Base-by-base conservation (phyloP, 805 yeast species). In the Barnettozyma sp. region DNA sequence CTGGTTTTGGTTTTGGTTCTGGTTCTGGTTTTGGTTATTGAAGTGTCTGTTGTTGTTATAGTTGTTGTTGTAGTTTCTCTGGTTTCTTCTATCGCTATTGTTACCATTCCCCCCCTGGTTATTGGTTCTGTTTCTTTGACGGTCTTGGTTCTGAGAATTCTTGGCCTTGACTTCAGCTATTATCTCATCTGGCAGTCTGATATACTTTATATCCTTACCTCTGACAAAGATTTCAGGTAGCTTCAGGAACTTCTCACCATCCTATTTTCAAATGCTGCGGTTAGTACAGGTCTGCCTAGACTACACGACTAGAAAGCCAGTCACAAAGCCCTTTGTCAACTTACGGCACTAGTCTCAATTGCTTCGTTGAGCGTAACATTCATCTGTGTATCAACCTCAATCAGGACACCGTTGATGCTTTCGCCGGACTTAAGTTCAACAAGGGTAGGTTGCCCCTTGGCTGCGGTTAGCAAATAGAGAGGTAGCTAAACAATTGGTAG, bases 321-420 rank as follows among this genome's bases (percentile, higher is more conserved):
- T n/a, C n/a, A n/a, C n/a, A n/a, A n/a, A n/a, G n/a, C n/a, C n/a
- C n/a, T n/a, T n/a, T n/a, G n/a, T n/a, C 17, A 24, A 46, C 50
- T 16, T 45, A 46, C 56, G 27, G 75, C 65, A 48, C 75, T 74
- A 12, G 78, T 71, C 53, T 78, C 82, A 32, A 78, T 73, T 12
- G 81, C 97, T 44, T 87, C 78, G 22, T 69, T 69, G 36, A 92
- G 67, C 2, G 95, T 83, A 45, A 92, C 67, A 58, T 92, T 92
- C 99, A 92, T 92, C 87, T 94, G 84, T 26, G 85, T 78, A 58
- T 92, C 99, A 49, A 95, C 86, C 53, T 84, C 82, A 38, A 76
- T 74, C 41, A 92, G 66, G 38, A 72, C 73, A 34, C 99, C 99
- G 52, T 81, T 82, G 33, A 88, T 67, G 8, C 90, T 78, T 52